Evolutionary conservation across 257 asterid genomes (phyloP).

Genomic region (Mitragyna speciosa): DNA sequence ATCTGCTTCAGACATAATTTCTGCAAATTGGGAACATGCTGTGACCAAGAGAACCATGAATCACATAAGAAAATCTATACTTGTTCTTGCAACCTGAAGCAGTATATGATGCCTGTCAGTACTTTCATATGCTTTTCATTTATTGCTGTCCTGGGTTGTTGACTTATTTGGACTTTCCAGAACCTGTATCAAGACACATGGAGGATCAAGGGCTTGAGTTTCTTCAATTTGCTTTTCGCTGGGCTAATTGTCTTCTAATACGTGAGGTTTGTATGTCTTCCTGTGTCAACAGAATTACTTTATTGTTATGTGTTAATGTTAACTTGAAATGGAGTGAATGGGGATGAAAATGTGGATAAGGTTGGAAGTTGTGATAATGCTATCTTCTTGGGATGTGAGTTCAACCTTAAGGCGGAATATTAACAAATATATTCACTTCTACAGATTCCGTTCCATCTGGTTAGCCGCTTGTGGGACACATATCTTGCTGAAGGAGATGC

Average conservation of each 20-base stretch:
- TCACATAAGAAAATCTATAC: background rate
- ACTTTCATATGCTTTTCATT: background rate
- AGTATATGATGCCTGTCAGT: background rate
- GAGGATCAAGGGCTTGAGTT: slow-evolving; percentile 98
- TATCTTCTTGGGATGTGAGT: background rate
- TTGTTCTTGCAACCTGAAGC: background rate
- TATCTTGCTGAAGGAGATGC: slow-evolving; percentile 99
- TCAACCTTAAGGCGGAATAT: slow-evolving; percentile 10
- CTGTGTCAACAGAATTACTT: background rate
- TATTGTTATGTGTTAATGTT: background rate
- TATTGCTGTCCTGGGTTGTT: background rate
- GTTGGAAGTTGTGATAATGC: background rate
- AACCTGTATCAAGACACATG: slow-evolving; percentile 81
- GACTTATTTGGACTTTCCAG: slow-evolving; percentile 34
- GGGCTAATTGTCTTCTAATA: slow-evolving; percentile 96
- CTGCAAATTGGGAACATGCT: background rate
- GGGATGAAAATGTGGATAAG: background rate
- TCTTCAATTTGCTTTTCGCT: slow-evolving; percentile 98
- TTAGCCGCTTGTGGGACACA: slow-evolving; percentile 95
- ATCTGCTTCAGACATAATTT: background rate
- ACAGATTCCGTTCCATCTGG: slow-evolving; percentile 85
- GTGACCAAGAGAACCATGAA: background rate
- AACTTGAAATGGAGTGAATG: background rate
- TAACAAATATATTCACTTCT: slow-evolving; percentile 24
- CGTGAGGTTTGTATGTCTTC: slow-evolving; percentile 67